These are phyloP conservation scores for Colletotrichum caudatum DNA, from an alignment of 2,329 filamentous ascomycete species.

Conservation along the genomic window DNA sequence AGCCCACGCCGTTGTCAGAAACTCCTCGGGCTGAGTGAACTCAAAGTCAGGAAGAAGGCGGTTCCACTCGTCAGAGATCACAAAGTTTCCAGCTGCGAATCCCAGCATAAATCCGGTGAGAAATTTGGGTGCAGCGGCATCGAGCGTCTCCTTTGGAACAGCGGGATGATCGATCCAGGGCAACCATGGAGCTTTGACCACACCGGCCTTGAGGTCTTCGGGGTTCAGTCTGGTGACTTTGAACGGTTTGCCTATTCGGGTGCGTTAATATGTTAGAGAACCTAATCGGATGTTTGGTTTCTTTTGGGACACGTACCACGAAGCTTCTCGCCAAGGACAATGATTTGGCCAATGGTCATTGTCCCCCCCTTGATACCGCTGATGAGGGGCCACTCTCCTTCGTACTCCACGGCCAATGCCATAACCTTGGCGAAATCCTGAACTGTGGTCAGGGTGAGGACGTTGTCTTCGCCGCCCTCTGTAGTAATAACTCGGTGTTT, in stretches of 20 bases:
- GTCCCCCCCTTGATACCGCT: slow-evolving; percentile 57
- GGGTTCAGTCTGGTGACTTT: slow-evolving; percentile 58
- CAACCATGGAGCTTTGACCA: slow-evolving; percentile 56
- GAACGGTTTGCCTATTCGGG: slow-evolving; percentile 15
- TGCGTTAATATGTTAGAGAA: not conserved
- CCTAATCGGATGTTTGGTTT: not conserved
- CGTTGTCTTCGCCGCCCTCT: slow-evolving; percentile 55
- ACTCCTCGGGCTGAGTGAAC: slow-evolving; percentile 56
- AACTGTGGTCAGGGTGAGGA: slow-evolving; percentile 59
- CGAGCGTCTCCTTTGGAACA: slow-evolving; percentile 43
- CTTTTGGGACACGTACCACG: slow-evolving; percentile 50
- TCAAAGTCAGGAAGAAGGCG: slow-evolving; percentile 57
- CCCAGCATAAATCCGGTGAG: slow-evolving; percentile 52
- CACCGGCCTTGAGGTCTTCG: slow-evolving; percentile 61
- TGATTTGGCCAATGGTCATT: slow-evolving; percentile 51
- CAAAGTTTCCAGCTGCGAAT: slow-evolving; percentile 50
- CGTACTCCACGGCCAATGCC: slow-evolving; percentile 56
- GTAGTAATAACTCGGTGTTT: slow-evolving; percentile 56
- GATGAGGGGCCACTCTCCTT: slow-evolving; percentile 56
- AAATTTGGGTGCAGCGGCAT: slow-evolving; percentile 32
- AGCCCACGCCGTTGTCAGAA: slow-evolving; percentile 55
- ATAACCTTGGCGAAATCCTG: slow-evolving; percentile 57
- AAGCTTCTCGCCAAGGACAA: slow-evolving; percentile 56
- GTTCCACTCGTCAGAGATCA: slow-evolving; percentile 59
- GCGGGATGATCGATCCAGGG: slow-evolving; percentile 47